Evolutionary conservation across 371 early-diverging fungal species (phyloP), one percentile per base, ranked within the genome.

Genomic region (Saksenaea vasiformis): DNA sequence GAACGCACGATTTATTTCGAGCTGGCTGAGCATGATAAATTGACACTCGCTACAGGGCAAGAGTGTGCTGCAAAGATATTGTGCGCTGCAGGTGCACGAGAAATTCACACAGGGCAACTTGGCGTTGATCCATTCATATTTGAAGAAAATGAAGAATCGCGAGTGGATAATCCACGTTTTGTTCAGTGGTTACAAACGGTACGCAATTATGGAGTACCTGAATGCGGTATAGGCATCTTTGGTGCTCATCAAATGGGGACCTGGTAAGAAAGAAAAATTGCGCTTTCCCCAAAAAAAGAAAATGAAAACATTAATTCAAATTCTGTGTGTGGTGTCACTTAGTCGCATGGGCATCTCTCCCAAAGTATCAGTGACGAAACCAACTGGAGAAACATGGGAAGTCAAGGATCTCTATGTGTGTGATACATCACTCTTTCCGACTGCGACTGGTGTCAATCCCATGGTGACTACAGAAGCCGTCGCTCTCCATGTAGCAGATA

Each of bases 381-480:
- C 91, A 3, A 83, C 79, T 0, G 93, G 93, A 3, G 86, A 91
- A 65, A 85, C 87, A 5, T 92, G 88, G 87, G 93, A 91, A 67
- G 82, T 89, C 58, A 81, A 89, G 69, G 74, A 85, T 31, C 72
- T 93, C 35, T 93, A 80, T 65, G 88, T 93, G 7, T 84, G 86
- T 13, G 93, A 93, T 69, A 88, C 91, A 0, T 85, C 85, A 4
- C 35, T 88, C 34, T 88, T 92, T 69, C 93, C 93, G 4, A 88
- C 92, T 2, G 82, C 87, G 4, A 77, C 85, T 31, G 66, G 93
- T 53, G 91, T 90, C 53, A 89, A 90, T 68, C 90, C 91, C 3
- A 90, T 90, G 90, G 73, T 87, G 2, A 88, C 86, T 1, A 76
- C 72, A 14, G 77, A 84, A 58, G 67, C 78, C 9, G 62, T 87